Conservation (phyloP, 2,329 filamentous ascomycete genomes). For the Huntiella abstrusa region DNA sequence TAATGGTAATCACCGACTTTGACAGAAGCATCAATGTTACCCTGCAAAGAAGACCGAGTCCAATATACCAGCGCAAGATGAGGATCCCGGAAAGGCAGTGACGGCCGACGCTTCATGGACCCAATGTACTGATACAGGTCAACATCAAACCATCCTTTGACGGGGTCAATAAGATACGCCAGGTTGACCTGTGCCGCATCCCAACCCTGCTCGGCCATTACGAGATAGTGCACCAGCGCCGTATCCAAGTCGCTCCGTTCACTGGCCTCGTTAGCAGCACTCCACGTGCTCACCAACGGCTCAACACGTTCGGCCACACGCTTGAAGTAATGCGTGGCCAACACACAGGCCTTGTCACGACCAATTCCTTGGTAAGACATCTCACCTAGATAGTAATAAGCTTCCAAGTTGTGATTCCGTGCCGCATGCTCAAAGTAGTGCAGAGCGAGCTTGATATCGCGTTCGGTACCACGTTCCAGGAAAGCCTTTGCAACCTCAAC, state of each 20-base stretch:
- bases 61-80: conserved; percentile 71
- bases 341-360: conserved; percentile 56
- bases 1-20: conserved; percentile 99
- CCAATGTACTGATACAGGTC: conserved; percentile 26
- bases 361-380: conserved; percentile 66
- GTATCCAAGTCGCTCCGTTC: conserved; percentile 60
- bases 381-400: conserved; percentile 82
- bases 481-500: conserved; percentile 70
- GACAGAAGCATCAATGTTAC: conserved; percentile 81
- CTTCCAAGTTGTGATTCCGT: conserved; percentile 67
- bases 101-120: conserved; percentile 8
- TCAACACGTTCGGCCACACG: conserved; percentile 57
- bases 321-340: conserved; percentile 70
- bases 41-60: conserved; percentile 83
- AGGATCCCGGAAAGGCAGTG: conserved; percentile 29
- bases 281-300: conserved; percentile 56
- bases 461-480: conserved; percentile 55
- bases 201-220: conserved; percentile 84
- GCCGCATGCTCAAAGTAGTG: conserved; percentile 79
- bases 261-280: conserved; percentile 68
- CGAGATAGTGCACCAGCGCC: conserved; percentile 63
- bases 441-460: conserved; percentile 57
- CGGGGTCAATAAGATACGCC: conserved; percentile 65
- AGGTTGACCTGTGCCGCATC: conserved; percentile 81
- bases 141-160: conserved; percentile 33